phyloP scores from a whole-genome alignment of 2,329 filamentous ascomycete genomes.

The Pseudocercospora vitis region DNA sequence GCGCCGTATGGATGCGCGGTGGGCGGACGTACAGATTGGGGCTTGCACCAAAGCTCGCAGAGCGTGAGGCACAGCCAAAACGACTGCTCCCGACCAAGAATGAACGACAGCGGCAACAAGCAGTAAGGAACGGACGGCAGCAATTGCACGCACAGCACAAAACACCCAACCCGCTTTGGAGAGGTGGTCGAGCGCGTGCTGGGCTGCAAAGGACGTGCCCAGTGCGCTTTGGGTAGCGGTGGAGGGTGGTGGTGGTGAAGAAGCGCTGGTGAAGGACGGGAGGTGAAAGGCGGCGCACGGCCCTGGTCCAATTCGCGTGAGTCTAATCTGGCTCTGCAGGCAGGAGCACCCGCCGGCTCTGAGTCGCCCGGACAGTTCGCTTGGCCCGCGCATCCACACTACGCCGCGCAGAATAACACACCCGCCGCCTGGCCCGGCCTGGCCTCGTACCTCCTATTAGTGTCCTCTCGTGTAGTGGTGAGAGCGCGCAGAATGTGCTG shows the following conservation, averaged over 20 bases:
- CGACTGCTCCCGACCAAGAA: slow-evolving; percentile 20
- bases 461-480: too few species aligned
- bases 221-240: slow-evolving; percentile 11
- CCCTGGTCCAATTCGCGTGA: background rate
- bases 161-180: slow-evolving; percentile 4
- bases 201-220: slow-evolving; percentile 8
- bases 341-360: background rate
- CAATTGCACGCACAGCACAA: slow-evolving; percentile 19
- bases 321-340: background rate
- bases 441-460: too few species aligned
- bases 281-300: slow-evolving; percentile 6
- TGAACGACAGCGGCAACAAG: slow-evolving; percentile 17
- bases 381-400: background rate
- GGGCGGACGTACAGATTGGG: slow-evolving; percentile 22
- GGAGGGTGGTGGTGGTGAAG: slow-evolving; percentile 22
- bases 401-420: background rate
- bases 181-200: slow-evolving; percentile 10
- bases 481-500: too few species aligned
- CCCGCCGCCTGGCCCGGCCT: too few species aligned
- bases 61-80: slow-evolving; percentile 26
- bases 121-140: slow-evolving; percentile 28
- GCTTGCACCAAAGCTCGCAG: slow-evolving; percentile 23
- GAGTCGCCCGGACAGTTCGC: background rate
- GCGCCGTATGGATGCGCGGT: slow-evolving; percentile 8
- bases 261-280: slow-evolving; percentile 7